Conservation (phyloP, 495 filamentous ascomycete species). For the Penicillium pulvis region DNA sequence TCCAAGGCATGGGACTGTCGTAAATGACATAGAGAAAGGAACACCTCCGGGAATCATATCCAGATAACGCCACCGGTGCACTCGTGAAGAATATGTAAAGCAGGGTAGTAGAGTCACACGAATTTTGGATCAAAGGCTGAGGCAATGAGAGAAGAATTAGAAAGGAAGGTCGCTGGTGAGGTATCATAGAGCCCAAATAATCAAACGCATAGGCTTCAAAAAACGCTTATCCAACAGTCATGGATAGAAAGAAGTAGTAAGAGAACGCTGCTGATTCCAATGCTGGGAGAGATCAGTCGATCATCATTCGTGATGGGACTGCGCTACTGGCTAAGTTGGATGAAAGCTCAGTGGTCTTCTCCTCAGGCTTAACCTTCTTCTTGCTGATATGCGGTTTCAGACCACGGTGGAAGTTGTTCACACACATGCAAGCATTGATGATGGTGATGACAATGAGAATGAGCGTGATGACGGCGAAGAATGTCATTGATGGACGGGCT, state of each 20-base stretch:
- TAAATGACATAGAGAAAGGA: constrained; percentile 26
- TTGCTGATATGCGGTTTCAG: constrained; percentile 83
- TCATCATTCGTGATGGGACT: constrained; percentile 78
- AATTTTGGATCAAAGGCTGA: constrained; percentile 17
- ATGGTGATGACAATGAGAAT: constrained; percentile 87
- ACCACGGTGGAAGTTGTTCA: constrained; percentile 86
- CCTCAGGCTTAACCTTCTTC: constrained; percentile 55
- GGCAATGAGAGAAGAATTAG: background rate
- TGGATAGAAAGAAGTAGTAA: constrained; percentile 1
- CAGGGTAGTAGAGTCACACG: constrained; percentile 25
- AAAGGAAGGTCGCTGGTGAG: constrained; percentile 25
- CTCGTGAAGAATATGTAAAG: constrained; percentile 28
- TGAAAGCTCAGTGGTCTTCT: constrained; percentile 75
- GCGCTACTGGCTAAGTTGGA: constrained; percentile 43
- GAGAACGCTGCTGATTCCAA: constrained; percentile 2
- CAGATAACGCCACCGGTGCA: constrained; percentile 27
- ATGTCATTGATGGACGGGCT: constrained; percentile 78
- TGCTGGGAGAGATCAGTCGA: constrained; percentile 60
- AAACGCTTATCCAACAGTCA: constrained; percentile 8
- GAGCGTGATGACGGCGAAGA: constrained; percentile 91
- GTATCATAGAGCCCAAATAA: constrained; percentile 42
- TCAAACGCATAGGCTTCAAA: constrained; percentile 12
- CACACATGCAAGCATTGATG: constrained; percentile 81
- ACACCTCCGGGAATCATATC: constrained; percentile 28
- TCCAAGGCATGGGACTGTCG: constrained; percentile 25